Evolutionary conservation across 202 grass and related monocot species (phyloP).

Genomic region (Zoysia matrella): DNA sequence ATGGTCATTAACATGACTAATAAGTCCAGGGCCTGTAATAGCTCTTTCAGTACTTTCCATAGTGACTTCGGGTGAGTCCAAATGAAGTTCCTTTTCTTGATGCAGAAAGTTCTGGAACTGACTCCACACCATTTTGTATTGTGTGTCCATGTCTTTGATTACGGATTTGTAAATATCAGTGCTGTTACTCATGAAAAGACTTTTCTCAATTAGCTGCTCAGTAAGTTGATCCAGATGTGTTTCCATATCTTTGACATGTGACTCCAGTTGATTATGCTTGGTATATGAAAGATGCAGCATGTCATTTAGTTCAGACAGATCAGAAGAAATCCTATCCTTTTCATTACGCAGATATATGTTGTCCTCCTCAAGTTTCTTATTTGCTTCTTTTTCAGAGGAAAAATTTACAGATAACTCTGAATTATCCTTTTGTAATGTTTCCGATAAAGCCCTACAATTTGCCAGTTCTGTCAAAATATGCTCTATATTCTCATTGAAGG

Average conservation of each 20-base stretch:
- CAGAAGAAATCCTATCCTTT: conserved; percentile 59
- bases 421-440: conserved; percentile 68
- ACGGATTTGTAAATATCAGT: conserved; percentile 53
- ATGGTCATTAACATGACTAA: conserved; percentile 30
- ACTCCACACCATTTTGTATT: conserved; percentile 10
- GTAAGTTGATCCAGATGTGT: conserved; percentile 51
- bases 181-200: conserved; percentile 45
- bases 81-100: conserved; percentile 48
- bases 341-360: conserved; percentile 63
- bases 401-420: conserved; percentile 48
- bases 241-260: conserved; percentile 49
- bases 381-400: conserved; percentile 47
- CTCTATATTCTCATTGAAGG: conserved; percentile 55
- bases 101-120: conserved; percentile 36
- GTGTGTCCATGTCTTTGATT: conserved; percentile 55
- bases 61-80: conserved; percentile 40
- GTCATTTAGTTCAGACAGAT: conserved; percentile 66
- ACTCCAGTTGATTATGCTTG: conserved; percentile 67
- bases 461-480: conserved; percentile 57
- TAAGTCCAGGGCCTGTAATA: conserved; percentile 28
- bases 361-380: conserved; percentile 60
- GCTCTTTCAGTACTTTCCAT: conserved; percentile 54
- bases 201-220: conserved; percentile 66
- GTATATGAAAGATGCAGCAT: conserved; percentile 52
- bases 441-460: conserved; percentile 54